phyloP scores from a whole-genome alignment of 106 monocot species.

The Phalaenopsis aphrodite region DNA sequence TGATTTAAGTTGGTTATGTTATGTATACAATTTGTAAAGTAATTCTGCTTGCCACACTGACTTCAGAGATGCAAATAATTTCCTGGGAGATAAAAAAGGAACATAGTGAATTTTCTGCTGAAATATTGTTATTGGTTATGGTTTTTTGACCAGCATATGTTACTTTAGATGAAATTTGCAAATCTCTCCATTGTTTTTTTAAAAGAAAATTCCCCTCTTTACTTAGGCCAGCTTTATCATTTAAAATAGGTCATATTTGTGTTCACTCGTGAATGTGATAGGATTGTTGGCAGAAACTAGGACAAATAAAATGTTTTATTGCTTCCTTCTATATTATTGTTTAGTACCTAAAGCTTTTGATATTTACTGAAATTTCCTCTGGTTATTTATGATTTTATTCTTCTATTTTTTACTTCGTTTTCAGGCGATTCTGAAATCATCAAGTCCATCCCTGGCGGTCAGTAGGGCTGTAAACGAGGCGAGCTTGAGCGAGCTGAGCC shows the following conservation, averaged over 20 bases:
- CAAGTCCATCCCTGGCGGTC: conserved; percentile 30
- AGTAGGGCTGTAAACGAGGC: not conserved
- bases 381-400: not conserved
- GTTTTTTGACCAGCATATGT: not conserved
- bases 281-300: too few relatives aligned
- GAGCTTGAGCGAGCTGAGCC: too few relatives aligned
- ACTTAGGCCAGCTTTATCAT: too few relatives aligned
- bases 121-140: not conserved
- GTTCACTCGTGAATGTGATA: too few relatives aligned
- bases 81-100: too few relatives aligned
- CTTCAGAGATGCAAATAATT: too few relatives aligned
- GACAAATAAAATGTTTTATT: too few relatives aligned
- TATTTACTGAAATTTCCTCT: not conserved
- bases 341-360: not conserved
- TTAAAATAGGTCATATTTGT: too few relatives aligned
- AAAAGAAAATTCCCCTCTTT: not conserved
- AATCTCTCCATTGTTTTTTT: not conserved
- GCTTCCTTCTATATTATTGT: not conserved
- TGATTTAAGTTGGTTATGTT: too few relatives aligned
- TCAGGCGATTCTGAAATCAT: conserved; percentile 48
- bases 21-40: too few relatives aligned
- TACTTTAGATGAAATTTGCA: not conserved
- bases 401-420: not conserved
- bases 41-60: too few relatives aligned
- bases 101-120: too few relatives aligned